Base-by-base conservation (phyloP, 345 rosid genomes). In the Pistacia vera region DNA sequence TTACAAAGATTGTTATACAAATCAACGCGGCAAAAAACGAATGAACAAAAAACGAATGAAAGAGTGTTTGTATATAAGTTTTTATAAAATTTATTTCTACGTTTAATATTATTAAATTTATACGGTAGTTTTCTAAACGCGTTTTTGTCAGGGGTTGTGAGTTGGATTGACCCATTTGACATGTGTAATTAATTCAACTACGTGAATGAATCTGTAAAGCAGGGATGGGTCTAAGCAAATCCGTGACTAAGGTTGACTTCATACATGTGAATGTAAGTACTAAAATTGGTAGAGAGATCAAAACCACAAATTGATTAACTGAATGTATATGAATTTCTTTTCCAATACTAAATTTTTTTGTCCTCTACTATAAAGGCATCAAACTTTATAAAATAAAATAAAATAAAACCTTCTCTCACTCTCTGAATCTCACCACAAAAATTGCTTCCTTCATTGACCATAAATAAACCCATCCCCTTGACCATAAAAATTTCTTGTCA, bases 201-300 rank as follows among this genome's bases (percentile, higher is more conserved):
- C 25, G 25, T 25, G 25, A 25, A 25, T 25, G 33, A 30, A 30
- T 30, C 6, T 54, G 16, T 16, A 13, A 52, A 54, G 18, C 6
- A 54, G 12, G 18, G 11, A 65, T 18, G 18, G 55, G 3, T 28
- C 36, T 2, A n/a, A 28, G 38, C 54, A 46, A 9, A 38, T 68
- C 73, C 73, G 76, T 80, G 83, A 80, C 83, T 18, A 11, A 68
- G 76, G 77, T 80, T 80, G 80, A 80, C 80, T 80, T 62, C 22
- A 48, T 35, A 33, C 83, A 80, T 68, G 80, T 76, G 80, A 76
- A 46, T 11, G 70, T 67, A 30, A 55, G n/a, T 63, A 72, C 25
- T 57, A 48, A 46, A 51, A 5, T 41, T 41, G 44, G 44, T 52
- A 60, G 38, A 66, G 57, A 57, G 67, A 73, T 62, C 11, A 54